Evolutionary conservation across 2,329 filamentous ascomycete genomes (phyloP), one percentile per base, ranked within the genome.

Genomic region (Fusarium penzigii): DNA sequence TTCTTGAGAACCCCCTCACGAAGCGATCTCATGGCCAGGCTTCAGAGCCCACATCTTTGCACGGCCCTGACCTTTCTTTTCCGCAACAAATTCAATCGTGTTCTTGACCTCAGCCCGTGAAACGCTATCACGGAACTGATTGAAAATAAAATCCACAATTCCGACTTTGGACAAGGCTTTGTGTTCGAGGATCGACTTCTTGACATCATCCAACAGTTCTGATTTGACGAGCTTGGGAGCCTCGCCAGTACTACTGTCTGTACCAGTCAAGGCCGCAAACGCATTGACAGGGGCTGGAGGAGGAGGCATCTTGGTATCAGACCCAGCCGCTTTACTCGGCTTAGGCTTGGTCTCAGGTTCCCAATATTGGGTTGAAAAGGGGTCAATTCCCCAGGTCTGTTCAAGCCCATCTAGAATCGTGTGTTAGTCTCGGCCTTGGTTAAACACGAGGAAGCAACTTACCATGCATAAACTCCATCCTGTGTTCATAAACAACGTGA

Each of bases 281-380:
- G 73, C 72, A 55, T 73, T 72, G 14, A 60, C 50, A 1, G 69
- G 69, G 1, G 67, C 52, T 8, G 70, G 64, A 5, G 69, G 69
- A 32, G 69, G 71, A 7, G 65, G 61, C 68, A 71, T 74, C 45
- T 63, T 66, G 43, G 40, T 44, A 13, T 46, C 48, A 3, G 34
- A 50, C 14, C 68, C 63, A 6, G 52, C 38, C 25, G 48, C 39
- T 42, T 59, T 60, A 14, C 36, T 50, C 3, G 56, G 44, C 38
- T 65, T 64, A 17, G 65, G 58, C 55, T 71, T 73, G 16, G 64
- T 65, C 51, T 76, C 75, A 2, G 73, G 58, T 29, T 78, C 73
- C 94, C 94, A 97, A 70, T 97, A 97, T 1, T 77, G 71, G 0
- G 84, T 84, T 0, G 90, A 92, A 67, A 93, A 95, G 0, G 94